Conservation (phyloP, 352 stramenopile species). For the Phytophthora agathidicida region DNA sequence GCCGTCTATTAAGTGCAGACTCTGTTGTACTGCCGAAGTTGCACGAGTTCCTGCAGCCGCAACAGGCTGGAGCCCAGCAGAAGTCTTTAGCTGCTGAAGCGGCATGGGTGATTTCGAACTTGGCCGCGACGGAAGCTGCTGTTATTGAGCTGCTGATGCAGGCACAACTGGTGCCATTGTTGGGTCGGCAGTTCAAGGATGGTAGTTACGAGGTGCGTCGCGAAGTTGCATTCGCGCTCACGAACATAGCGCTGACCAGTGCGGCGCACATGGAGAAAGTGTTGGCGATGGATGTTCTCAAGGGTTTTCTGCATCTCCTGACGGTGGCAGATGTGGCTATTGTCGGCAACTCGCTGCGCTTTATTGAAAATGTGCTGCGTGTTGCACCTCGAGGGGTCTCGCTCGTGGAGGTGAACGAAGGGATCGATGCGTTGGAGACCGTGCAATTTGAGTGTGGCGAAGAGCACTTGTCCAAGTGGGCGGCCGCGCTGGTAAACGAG, state of each 20-base stretch:
- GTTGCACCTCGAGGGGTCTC: slow-evolving; percentile 57
- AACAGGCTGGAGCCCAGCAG: slow-evolving; percentile 18
- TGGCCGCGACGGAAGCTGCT: slow-evolving; percentile 58
- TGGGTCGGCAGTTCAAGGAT: slow-evolving; percentile 62
- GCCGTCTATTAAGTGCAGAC: slow-evolving; percentile 46
- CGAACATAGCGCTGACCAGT: slow-evolving; percentile 77
- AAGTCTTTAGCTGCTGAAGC: slow-evolving; percentile 62
- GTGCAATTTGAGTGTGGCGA: slow-evolving; percentile 75
- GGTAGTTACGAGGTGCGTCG: slow-evolving; percentile 72
- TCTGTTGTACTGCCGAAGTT: slow-evolving; percentile 69
- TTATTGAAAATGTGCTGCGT: slow-evolving; percentile 82
- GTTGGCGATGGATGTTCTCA: slow-evolving; percentile 62
- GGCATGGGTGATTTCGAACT: slow-evolving; percentile 81
- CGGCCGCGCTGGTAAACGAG: slow-evolving; percentile 76
- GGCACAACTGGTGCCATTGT: slow-evolving; percentile 55
- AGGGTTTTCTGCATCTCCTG: slow-evolving; percentile 63
- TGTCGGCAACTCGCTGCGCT: slow-evolving; percentile 77
- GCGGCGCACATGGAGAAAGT: slow-evolving; percentile 52
- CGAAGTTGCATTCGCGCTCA: slow-evolving; percentile 76
- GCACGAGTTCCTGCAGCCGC: slow-evolving; percentile 52
- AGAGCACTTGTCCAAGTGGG: slow-evolving; percentile 66
- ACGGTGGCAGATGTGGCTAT: slow-evolving; percentile 66
- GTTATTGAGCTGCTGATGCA: slow-evolving; percentile 67
- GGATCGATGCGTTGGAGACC: slow-evolving; percentile 81
- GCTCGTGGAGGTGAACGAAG: slow-evolving; percentile 63